phyloP scores from a whole-genome alignment of 371 early-diverging fungal species.

The Cladochytrium tenue region DNA sequence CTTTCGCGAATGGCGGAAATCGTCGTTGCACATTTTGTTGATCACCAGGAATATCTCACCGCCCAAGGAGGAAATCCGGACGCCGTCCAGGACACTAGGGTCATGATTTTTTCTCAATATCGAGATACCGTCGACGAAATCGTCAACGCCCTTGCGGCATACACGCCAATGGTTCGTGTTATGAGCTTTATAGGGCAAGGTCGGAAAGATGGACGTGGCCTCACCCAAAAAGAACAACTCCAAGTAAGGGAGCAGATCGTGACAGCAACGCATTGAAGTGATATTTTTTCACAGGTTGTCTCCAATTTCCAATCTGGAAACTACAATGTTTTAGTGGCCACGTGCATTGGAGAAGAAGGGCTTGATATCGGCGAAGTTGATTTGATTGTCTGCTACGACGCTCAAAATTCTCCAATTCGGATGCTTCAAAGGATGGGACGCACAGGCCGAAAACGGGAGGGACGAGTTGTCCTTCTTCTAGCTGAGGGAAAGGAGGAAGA shows the following conservation, averaged over 20 bases:
- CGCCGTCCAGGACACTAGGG: constrained; percentile 53
- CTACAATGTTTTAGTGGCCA: constrained; percentile 85
- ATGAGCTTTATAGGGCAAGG: constrained; percentile 85
- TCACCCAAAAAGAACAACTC: constrained; percentile 83
- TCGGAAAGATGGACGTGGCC: constrained; percentile 71
- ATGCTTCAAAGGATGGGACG: constrained; percentile 92
- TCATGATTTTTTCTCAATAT: constrained; percentile 87
- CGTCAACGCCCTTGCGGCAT: constrained; percentile 56
- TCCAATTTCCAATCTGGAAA: constrained; percentile 69
- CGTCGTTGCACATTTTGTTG: constrained; percentile 69
- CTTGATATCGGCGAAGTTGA: constrained; percentile 96
- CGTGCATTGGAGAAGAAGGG: constrained; percentile 95
- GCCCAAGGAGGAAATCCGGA: constrained; percentile 9
- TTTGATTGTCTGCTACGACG: constrained; percentile 88
- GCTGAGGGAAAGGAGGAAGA: constrained; percentile 81
- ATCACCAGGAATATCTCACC: constrained; percentile 35
- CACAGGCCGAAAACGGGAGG: constrained; percentile 89
- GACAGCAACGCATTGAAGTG: not conserved
- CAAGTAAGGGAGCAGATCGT: constrained; percentile 54
- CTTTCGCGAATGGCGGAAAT: constrained; percentile 65
- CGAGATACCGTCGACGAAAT: constrained; percentile 90
- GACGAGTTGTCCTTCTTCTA: constrained; percentile 77
- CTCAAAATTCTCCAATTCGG: constrained; percentile 79
- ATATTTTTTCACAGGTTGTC: constrained; percentile 42
- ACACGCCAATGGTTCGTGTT: constrained; percentile 69